Evolutionary conservation across 768 basidiomycete genomes (phyloP).

Genomic region (Trametes cingulata): DNA sequence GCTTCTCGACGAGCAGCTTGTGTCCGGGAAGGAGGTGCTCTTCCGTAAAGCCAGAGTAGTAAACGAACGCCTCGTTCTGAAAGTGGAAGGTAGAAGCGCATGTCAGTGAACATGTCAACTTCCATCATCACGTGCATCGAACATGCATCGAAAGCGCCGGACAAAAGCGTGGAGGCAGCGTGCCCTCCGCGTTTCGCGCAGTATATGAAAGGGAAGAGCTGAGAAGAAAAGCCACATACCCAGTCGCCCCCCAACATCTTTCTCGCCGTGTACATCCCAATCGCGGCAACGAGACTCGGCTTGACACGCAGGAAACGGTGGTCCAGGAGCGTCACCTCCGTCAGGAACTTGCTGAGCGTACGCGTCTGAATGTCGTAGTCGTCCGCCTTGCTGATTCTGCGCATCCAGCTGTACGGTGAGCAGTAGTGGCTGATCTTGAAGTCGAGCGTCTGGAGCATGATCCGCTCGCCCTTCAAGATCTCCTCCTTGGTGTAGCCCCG

Average conservation of each 20-base stretch:
- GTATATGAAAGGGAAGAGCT: slow-evolving; percentile 15
- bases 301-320: slow-evolving; percentile 90
- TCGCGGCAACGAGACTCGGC: slow-evolving; percentile 90
- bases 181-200: slow-evolving; percentile 16
- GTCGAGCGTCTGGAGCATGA: slow-evolving; percentile 92
- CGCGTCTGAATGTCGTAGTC: slow-evolving; percentile 98
- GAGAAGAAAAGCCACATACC: slow-evolving; percentile 59
- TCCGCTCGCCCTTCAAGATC: slow-evolving; percentile 96
- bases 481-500: slow-evolving; percentile 93
- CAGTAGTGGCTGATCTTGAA: slow-evolving; percentile 97
- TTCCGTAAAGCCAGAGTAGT: slow-evolving; percentile 90
- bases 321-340: slow-evolving; percentile 93
- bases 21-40: slow-evolving; percentile 84
- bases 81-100: slow-evolving; percentile 23
- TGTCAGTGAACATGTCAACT: slow-evolving; percentile 31
- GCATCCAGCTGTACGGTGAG: slow-evolving; percentile 99
- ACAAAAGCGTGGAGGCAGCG: slow-evolving; percentile 19
- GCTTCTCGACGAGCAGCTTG: slow-evolving; percentile 77
- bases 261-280: slow-evolving; percentile 96
- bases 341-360: slow-evolving; percentile 96
- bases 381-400: slow-evolving; percentile 97
- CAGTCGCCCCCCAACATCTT: slow-evolving; percentile 94
- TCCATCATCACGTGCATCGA: slow-evolving; percentile 23
- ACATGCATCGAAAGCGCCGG: slow-evolving; percentile 16
- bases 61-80: slow-evolving; percentile 89